Evolutionary conservation across 106 monocot genomes (phyloP).

Genomic region (Alisma plantagoaquatica): DNA sequence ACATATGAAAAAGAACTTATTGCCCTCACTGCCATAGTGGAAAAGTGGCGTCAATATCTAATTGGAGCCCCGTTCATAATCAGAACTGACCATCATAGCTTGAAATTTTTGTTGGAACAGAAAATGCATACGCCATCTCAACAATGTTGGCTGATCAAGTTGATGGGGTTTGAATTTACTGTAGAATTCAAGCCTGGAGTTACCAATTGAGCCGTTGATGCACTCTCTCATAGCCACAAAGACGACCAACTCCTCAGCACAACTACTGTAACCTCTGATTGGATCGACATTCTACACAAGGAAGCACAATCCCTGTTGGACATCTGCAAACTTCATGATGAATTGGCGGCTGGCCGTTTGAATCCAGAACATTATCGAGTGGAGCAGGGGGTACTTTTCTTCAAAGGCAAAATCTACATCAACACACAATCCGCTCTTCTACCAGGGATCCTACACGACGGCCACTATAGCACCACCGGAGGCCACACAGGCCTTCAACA

Average conservation of each 20-base stretch:
- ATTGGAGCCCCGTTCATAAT: not conserved
- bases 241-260: not conserved
- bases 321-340: too few species aligned
- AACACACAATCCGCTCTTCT: too few species aligned
- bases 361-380: not conserved
- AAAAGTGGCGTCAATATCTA: not conserved
- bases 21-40: not conserved
- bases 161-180: not conserved
- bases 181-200: not conserved
- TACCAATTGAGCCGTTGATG: not conserved
- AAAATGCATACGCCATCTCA: not conserved
- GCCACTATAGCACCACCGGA: not conserved
- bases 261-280: too few species aligned
- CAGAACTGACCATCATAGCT: not conserved
- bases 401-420: not conserved
- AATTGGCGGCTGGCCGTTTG: not conserved
- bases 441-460: too few species aligned
- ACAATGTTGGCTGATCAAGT: constrained; percentile 1
- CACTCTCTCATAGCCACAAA: not conserved
- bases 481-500: not conserved
- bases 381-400: not conserved
- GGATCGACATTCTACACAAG: not conserved
- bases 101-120: constrained; percentile 2
- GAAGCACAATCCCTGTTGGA: too few species aligned
- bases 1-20: constrained; percentile 5